These are phyloP conservation scores for Aspergillus japonicus DNA, from an alignment of 2,329 filamentous ascomycete genomes.

Conservation along the genomic window DNA sequence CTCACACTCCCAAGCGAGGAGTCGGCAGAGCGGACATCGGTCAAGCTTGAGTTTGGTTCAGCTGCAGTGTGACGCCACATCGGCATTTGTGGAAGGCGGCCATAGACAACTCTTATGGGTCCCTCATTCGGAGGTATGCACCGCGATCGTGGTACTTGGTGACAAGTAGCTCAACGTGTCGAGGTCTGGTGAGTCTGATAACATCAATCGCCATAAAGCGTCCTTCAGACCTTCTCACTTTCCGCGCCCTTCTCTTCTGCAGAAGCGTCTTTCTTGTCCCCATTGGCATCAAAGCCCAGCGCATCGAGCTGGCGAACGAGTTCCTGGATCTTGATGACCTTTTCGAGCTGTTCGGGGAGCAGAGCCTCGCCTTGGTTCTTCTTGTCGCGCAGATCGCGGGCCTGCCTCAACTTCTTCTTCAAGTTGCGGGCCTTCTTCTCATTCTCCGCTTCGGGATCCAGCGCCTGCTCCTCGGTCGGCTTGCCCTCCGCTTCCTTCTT, in stretches of 20 bases:
- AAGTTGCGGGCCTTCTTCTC: constrained; percentile 92
- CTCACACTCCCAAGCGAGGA: not conserved
- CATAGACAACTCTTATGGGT: not conserved
- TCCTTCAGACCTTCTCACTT: not conserved
- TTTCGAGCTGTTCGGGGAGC: constrained; percentile 91
- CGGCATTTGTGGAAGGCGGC: not conserved
- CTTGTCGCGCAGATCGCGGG: constrained; percentile 84
- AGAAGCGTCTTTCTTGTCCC: constrained; percentile 55
- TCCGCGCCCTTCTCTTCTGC: constrained; percentile 9
- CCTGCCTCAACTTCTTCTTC: constrained; percentile 93
- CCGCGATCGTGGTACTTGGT: not conserved
- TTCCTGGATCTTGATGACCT: constrained; percentile 96
- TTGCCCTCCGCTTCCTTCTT: constrained; percentile 29
- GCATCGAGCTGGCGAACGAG: constrained; percentile 82
- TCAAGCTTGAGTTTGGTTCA: not conserved
- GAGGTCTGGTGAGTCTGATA: not conserved
- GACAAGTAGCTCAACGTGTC: not conserved
- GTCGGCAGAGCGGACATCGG: not conserved
- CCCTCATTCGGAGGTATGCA: not conserved
- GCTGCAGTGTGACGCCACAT: not conserved
- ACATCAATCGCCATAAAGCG: not conserved
- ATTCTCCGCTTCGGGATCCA: constrained; percentile 71
- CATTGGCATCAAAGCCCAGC: constrained; percentile 79
- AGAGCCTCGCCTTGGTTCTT: constrained; percentile 82
- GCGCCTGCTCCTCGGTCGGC: constrained; percentile 33